A percentile compares a stretch with the other conserved stretches of the same genome.
phyloP scores from a whole-genome alignment of 2,329 filamentous ascomycete species.

The Xylariales sp. region DNA sequence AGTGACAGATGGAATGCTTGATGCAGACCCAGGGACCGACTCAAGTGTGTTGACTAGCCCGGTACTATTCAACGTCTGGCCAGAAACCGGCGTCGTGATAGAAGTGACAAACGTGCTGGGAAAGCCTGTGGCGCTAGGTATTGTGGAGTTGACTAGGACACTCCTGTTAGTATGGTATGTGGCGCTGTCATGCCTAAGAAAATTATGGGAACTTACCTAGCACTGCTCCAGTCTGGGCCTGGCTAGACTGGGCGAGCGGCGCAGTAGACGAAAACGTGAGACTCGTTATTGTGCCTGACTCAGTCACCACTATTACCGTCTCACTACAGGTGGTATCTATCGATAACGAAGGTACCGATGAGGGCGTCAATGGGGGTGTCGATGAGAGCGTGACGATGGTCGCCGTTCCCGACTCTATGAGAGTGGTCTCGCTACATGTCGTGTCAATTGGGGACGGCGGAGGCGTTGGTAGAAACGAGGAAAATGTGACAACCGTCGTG shows the following conservation, averaged over 20 bases:
- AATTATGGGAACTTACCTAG: constrained; percentile 36
- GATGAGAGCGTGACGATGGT: constrained; percentile 24
- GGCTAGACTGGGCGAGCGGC: constrained; percentile 22
- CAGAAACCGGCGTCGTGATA: constrained; percentile 36
- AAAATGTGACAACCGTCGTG: constrained; percentile 30
- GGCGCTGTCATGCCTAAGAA: not conserved
- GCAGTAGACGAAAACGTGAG: constrained; percentile 30
- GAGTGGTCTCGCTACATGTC: constrained; percentile 39
- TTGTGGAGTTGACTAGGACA: constrained; percentile 37
- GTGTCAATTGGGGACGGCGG: constrained; percentile 31
- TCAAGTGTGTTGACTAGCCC: constrained; percentile 4
- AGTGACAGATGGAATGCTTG: constrained; percentile 27
- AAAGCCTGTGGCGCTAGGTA: constrained; percentile 19
- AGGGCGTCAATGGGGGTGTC: not conserved
- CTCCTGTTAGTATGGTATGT: constrained; percentile 29
- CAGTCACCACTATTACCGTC: constrained; percentile 36
- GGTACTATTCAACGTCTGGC: constrained; percentile 25
- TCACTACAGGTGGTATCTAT: constrained; percentile 31
- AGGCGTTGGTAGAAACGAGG: constrained; percentile 8
- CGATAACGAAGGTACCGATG: constrained; percentile 5
- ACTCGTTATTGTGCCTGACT: constrained; percentile 27
- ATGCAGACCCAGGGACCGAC: constrained; percentile 16
- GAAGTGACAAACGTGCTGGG: constrained; percentile 47
- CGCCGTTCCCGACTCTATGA: constrained; percentile 35
- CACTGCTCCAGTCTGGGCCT: constrained; percentile 23